phyloP scores from a whole-genome alignment of 495 filamentous ascomycete species.

The Aspergillus taichungensis region DNA sequence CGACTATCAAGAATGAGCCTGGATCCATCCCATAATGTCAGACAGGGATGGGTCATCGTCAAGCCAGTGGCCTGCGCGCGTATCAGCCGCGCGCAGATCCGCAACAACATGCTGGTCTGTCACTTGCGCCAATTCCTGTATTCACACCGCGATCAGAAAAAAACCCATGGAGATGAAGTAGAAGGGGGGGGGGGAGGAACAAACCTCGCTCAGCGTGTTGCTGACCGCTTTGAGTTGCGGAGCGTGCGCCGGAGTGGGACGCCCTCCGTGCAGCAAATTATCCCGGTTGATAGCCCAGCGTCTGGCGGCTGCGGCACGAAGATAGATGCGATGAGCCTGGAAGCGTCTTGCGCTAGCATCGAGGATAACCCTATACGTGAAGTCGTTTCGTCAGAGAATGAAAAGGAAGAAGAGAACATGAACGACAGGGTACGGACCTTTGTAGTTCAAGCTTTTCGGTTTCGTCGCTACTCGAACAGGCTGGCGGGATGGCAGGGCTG shows the following conservation, averaged over 20 bases:
- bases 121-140: conserved; percentile 57
- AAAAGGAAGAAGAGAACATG: conserved; percentile 8
- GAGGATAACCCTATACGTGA: conserved; percentile 52
- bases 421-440: conserved; percentile 40
- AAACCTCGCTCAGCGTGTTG: conserved; percentile 53
- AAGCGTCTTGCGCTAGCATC: conserved; percentile 75
- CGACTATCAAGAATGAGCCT: conserved; percentile 20
- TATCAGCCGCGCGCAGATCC: conserved; percentile 55
- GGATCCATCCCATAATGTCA: conserved; percentile 37
- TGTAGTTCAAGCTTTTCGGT: conserved; percentile 64
- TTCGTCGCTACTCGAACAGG: conserved; percentile 52
- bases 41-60: conserved; percentile 56
- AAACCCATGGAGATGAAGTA: no score
- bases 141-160: conserved; percentile 1
- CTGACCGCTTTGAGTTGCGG: conserved; percentile 51
- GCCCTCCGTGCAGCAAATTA: conserved; percentile 54
- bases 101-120: conserved; percentile 58
- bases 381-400: neutral
- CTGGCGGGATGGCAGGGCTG: conserved; percentile 41
- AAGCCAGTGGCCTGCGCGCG: conserved; percentile 63
- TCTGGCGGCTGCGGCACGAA: conserved; percentile 65
- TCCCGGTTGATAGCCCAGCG: conserved; percentile 73
- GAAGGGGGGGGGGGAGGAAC: conserved; percentile 11
- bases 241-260: conserved; percentile 48
- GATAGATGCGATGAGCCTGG: conserved; percentile 77